A percentile compares a stretch with the other conserved stretches of the same genome.
These are phyloP conservation scores for Phalaenopsis aphrodite DNA, from an alignment of 106 monocot species.

Conservation along the genomic window DNA sequence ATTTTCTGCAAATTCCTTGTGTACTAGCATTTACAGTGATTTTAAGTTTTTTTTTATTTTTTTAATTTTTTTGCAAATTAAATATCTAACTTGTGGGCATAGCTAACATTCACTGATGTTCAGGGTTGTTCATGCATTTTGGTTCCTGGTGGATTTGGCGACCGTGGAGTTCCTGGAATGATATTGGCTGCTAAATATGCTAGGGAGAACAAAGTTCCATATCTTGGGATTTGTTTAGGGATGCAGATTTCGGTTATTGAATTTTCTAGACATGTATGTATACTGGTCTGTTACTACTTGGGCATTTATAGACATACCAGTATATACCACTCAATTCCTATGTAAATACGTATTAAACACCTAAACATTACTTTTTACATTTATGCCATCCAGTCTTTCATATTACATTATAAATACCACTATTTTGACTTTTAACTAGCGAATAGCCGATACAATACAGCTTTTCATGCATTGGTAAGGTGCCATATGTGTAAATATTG, in stretches of 20 bases:
- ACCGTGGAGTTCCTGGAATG: constrained; percentile 81
- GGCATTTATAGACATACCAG: too few relatives aligned
- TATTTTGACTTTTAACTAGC: too few relatives aligned
- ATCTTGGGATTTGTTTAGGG: constrained; percentile 61
- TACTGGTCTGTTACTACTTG: not conserved
- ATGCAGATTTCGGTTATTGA: constrained; percentile 92
- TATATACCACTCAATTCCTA: too few relatives aligned
- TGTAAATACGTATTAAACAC: too few relatives aligned
- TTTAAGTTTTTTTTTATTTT: not conserved
- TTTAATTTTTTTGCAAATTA: not conserved
- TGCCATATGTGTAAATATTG: too few relatives aligned
- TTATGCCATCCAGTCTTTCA: too few relatives aligned
- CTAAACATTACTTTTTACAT: too few relatives aligned
- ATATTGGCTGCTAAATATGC: constrained; percentile 81
- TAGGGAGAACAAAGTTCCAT: constrained; percentile 70
- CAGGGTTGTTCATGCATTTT: constrained; percentile 71
- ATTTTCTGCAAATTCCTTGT: not conserved
- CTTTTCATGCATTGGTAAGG: too few relatives aligned
- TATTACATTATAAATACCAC: too few relatives aligned
- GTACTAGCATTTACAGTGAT: not conserved
- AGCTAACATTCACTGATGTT: not conserved
- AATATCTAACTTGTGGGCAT: not conserved
- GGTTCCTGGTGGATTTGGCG: constrained; percentile 78
- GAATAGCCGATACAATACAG: too few relatives aligned
- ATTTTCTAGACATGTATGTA: constrained; percentile 52